Conservation (phyloP, 345 rosid species). For the Brassica rapa region DNA sequence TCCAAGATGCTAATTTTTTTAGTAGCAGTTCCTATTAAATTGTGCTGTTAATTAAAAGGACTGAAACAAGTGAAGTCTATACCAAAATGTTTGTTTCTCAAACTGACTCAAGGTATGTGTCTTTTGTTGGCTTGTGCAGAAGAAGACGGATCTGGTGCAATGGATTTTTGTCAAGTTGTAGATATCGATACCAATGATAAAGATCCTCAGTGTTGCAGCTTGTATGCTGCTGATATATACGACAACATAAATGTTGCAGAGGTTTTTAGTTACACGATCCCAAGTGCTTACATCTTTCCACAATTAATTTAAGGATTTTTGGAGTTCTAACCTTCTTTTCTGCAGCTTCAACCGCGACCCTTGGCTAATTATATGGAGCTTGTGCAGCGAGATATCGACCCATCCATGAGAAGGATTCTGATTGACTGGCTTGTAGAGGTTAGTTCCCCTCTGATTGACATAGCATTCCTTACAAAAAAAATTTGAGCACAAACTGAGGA, state of each 20-base stretch:
- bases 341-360: constrained; percentile 80
- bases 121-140: constrained; percentile 51
- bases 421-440: constrained; percentile 98
- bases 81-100: not conserved
- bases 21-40: not conserved
- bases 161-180: constrained; percentile 43
- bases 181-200: constrained; percentile 71
- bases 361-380: constrained; percentile 71
- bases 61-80: constrained; percentile 7
- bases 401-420: constrained; percentile 79
- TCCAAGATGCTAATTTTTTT: not conserved
- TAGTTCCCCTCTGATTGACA: constrained; percentile 22
- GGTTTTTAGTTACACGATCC: constrained; percentile 52
- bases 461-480: not conserved
- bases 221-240: constrained; percentile 77
- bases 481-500: not conserved
- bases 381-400: constrained; percentile 69
- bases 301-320: not conserved
- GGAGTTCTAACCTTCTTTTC: constrained; percentile 4
- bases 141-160: constrained; percentile 41
- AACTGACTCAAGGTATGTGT: not conserved
- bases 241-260: constrained; percentile 59
- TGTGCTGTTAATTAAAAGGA: not conserved
- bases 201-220: constrained; percentile 74
- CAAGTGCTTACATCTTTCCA: constrained; percentile 24